Base-by-base conservation (phyloP, 768 basidiomycete species). In the Serendipita sp. region DNA sequence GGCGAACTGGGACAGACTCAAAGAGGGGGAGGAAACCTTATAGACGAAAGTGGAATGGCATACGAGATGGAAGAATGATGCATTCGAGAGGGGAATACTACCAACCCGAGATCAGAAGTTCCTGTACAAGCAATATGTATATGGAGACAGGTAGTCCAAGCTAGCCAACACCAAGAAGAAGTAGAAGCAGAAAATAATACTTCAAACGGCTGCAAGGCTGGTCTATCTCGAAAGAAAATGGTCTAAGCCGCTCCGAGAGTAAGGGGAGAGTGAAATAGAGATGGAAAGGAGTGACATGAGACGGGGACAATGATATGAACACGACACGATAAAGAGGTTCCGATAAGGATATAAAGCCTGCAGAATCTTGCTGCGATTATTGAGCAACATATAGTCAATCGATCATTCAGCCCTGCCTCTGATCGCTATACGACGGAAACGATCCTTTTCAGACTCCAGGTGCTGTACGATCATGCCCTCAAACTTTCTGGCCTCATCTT, bases 391-490 rank as follows among this genome's bases (percentile, higher is more conserved):
- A 30, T 30, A 28, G 16, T 11, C 16, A 63, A 45, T 45, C 11
- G 18, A 16, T 34, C 45, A 35, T 16, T 64, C 64, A 23, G 44
- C 13, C 2, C 30, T 44, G 51, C 54, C 52, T 56, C 63, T 63
- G 18, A 63, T 74, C 63, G 90, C 85, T 71, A 92, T 90, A 74
- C 83, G 79, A 76, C 81, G 86, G 69, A 92, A 78, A 38, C 82
- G 84, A 70, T 89, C 86, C 75, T 83, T 84, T 75, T 92, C 90
- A 63, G 84, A 80, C 74, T 88, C 86, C 77, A 91, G 86, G 72
- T 92, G 90, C 72, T 86, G 84, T 64, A 84, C 75, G 63, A 92
- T 75, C 83, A 92, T 80, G 67, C 88, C 89, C 71, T 91, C 88
- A 68, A 91, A 75, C 74, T 78, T 81, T 74, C 75, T 78, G 66